Conservation (phyloP, 306 rosid species). For the Acmispon strigosus region DNA sequence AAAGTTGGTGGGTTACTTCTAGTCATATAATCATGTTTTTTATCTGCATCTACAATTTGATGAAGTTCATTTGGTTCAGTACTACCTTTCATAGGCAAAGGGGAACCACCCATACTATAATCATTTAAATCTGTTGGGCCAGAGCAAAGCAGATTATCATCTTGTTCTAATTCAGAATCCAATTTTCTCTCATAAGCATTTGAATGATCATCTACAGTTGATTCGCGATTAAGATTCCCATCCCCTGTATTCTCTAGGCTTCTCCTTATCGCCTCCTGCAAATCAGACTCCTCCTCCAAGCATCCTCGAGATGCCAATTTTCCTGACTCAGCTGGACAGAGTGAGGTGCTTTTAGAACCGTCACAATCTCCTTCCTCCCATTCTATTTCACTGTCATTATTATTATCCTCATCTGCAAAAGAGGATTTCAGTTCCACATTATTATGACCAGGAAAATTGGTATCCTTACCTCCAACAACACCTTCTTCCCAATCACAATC, state of each 20-base stretch:
- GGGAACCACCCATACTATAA: background rate
- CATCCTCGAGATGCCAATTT: slow-evolving; percentile 50
- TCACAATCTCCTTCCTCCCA: slow-evolving; percentile 78
- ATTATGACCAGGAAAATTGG: slow-evolving; percentile 19
- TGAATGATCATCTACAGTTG: slow-evolving; percentile 26
- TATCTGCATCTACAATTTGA: slow-evolving; percentile 30
- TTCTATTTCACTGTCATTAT: slow-evolving; percentile 66
- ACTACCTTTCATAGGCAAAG: slow-evolving; percentile 24
- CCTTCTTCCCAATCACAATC: slow-evolving; percentile 78
- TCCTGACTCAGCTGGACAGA: slow-evolving; percentile 22
- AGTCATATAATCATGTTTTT: slow-evolving; percentile 24
- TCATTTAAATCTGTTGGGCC: slow-evolving; percentile 21
- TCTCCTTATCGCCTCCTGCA: slow-evolving; percentile 88
- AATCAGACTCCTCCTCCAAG: slow-evolving; percentile 71
- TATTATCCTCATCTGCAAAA: slow-evolving; percentile 15
- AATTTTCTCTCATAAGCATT: slow-evolving; percentile 10
- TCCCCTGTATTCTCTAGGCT: slow-evolving; percentile 53
- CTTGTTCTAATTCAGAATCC: slow-evolving; percentile 11
- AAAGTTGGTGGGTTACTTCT: slow-evolving; percentile 19
- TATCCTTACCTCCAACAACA: slow-evolving; percentile 28
- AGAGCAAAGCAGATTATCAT: slow-evolving; percentile 4
- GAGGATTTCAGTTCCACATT: slow-evolving; percentile 22
- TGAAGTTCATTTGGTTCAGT: slow-evolving; percentile 20
- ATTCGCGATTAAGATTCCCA: slow-evolving; percentile 4
- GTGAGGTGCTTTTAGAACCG: slow-evolving; percentile 29